Percentiles rank a stretch among this genome's conserved stretches.
Conservation (phyloP, 1,139 yeast species). For the Saccharomyces hybrid region DNA sequence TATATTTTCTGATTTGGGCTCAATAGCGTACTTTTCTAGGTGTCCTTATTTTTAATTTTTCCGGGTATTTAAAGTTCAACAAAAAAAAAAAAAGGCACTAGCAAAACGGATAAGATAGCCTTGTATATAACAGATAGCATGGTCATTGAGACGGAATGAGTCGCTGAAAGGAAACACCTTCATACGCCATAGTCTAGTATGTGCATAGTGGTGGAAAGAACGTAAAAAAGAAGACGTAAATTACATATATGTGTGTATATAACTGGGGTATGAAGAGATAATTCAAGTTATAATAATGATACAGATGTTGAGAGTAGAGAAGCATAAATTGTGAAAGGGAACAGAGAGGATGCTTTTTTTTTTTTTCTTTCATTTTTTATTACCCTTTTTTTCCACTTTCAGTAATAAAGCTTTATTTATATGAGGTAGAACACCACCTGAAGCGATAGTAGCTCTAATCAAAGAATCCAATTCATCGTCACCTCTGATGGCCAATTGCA, state of each 20-base stretch:
- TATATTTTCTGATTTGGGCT: slow-evolving; percentile 1
- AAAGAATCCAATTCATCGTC: slow-evolving; percentile 96
- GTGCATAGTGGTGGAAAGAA: neutral
- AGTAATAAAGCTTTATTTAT: slow-evolving; percentile 86
- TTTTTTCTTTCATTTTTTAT: slow-evolving; percentile 31
- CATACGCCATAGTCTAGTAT: neutral
- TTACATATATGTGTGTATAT: slow-evolving; percentile 1
- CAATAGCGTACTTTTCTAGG: neutral
- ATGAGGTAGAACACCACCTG: slow-evolving; percentile 98
- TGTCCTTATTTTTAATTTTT: neutral
- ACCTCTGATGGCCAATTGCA: slow-evolving; percentile 97
- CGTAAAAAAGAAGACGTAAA: neutral
- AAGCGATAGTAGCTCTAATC: slow-evolving; percentile 95
- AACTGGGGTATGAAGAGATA: neutral
- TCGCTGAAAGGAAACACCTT: neutral
- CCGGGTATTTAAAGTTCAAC: neutral
- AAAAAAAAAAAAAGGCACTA: neutral
- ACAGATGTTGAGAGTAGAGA: neutral
- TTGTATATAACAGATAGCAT: neutral
- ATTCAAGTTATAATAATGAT: neutral
- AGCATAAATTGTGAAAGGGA: neutral
- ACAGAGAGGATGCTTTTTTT: neutral
- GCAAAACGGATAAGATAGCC: neutral
- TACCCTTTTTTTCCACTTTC: slow-evolving; percentile 74
- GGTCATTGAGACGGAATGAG: neutral